phyloP scores from a whole-genome alignment of 495 filamentous ascomycete genomes.

The Daldinia concentrica region DNA sequence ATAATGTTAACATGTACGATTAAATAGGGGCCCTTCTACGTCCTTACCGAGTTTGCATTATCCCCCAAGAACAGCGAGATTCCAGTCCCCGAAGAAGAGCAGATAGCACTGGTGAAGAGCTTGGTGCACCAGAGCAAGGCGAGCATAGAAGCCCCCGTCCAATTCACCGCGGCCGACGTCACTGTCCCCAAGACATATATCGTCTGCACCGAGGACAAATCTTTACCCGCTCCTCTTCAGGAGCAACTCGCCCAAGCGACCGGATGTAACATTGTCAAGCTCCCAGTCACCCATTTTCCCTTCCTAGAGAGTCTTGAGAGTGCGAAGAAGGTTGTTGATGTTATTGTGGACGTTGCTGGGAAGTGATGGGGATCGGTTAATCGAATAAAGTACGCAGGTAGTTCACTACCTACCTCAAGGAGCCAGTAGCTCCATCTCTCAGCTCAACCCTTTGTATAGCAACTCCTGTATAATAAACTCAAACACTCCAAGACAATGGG shows the following conservation, averaged over 20 bases:
- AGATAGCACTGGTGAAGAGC: conserved; percentile 11
- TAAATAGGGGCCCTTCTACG: conserved; percentile 35
- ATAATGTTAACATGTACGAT: not conserved
- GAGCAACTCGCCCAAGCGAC: conserved; percentile 18
- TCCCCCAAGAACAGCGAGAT: not conserved
- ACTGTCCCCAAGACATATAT: conserved; percentile 41
- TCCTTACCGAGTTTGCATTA: conserved; percentile 28
- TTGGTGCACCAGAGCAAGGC: conserved; percentile 39
- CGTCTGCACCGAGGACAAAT: conserved; percentile 32
- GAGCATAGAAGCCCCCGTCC: conserved; percentile 21
- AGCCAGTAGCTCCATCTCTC: conserved; percentile 4
- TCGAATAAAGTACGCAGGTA: not conserved
- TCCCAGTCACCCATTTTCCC: conserved; percentile 30
- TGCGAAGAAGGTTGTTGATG: conserved; percentile 25
- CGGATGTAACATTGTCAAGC: conserved; percentile 21
- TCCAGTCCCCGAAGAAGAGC: conserved; percentile 11
- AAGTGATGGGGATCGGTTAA: conserved; percentile 6
- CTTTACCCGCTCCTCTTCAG: conserved; percentile 27
- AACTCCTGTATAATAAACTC: not conserved
- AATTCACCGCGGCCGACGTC: conserved; percentile 36
- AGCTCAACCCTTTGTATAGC: conserved; percentile 22
- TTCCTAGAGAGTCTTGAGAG: conserved; percentile 32
- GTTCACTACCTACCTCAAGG: not conserved
- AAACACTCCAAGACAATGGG: not conserved
- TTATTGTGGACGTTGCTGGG: conserved; percentile 31